Evolutionary conservation across 1,139 yeast species (phyloP).

Genomic region (Diutina rugosa): DNA sequence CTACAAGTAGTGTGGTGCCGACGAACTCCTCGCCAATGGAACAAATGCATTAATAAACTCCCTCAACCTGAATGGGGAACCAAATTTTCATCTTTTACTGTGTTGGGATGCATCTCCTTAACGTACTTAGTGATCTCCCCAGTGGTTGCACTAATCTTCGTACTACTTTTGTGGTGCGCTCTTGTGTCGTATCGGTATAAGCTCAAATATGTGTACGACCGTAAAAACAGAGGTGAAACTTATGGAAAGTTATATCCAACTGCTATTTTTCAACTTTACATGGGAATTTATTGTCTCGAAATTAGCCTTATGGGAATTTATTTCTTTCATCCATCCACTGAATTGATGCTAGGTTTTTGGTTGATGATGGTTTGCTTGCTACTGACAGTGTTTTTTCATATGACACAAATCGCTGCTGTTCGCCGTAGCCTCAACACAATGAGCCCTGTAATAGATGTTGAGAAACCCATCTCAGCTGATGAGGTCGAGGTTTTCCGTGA

Average conservation of each 20-base stretch:
- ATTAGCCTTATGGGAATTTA: constrained; percentile 66
- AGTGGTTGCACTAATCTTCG: constrained; percentile 49
- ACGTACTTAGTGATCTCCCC: constrained; percentile 75
- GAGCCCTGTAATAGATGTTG: not conserved
- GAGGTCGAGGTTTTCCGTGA: not conserved
- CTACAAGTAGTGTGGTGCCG: constrained; percentile 5
- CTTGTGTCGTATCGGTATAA: constrained; percentile 60
- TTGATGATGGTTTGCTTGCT: constrained; percentile 31
- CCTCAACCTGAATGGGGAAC: constrained; percentile 62
- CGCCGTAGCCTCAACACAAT: not conserved
- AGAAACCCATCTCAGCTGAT: not conserved
- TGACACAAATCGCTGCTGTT: constrained; percentile 4
- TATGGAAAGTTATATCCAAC: constrained; percentile 58
- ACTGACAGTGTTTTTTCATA: constrained; percentile 19
- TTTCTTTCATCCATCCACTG: constrained; percentile 31
- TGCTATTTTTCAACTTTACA: constrained; percentile 62
- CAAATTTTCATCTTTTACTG: constrained; percentile 60
- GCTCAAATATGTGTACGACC: constrained; percentile 39
- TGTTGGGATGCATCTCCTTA: constrained; percentile 64
- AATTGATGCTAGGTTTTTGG: constrained; percentile 17
- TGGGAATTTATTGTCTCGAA: constrained; percentile 74
- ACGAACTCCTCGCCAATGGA: constrained; percentile 48
- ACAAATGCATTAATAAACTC: constrained; percentile 28
- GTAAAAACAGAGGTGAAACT: constrained; percentile 45
- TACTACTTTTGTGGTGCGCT: constrained; percentile 43